Evolutionary conservation across 169 alveolate species (phyloP), one percentile per base, ranked within the genome.

Genomic region (Eimeria mitis): DNA sequence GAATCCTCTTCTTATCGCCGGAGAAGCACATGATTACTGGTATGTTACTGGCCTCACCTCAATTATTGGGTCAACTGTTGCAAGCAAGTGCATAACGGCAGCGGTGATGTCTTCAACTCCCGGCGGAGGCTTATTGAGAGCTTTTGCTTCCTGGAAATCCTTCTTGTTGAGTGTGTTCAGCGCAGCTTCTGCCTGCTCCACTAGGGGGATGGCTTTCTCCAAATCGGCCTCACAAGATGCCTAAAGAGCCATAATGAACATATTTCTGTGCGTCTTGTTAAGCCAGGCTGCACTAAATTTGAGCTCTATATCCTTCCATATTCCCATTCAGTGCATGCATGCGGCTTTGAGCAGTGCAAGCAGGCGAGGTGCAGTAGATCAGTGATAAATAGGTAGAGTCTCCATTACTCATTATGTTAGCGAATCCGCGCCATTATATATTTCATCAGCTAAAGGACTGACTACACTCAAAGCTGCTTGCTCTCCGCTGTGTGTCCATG

Each of bases 91-190:
- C 97, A 99, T 97, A 96, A 98, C 99, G 52, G 99, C 99, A 34
- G 98, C 98, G 94, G 98, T 97, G 71, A 99, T 99, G 95, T 98
- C 98, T 94, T 98, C 99, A 68, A 99, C 99, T 63, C 99, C 99
- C n/a, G 99, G 98, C 28, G 99, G 99, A 3, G 99, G 99, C 91
- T 98, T 98, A 54, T 98, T 98, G 90, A 98, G 97, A 78, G 99
- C 98, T 96, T 99, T 98, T 95, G 98, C 98, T 94, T 97, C 99
- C 96, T 98, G 98, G 97, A 99, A 98, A 97, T 99, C 99, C 95
- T 98, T 98, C 98, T 99, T 98, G 96, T 98, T 97, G 73, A 99
- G 98, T 56, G 99, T 98, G 88, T 98, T 98, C 40, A 99, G 97
- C 73, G 99, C 99, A 56, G 98, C 99, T 96, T 97, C 97, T 28